Evolutionary conservation across 1,284 basidiomycete genomes (phyloP), one percentile per base, ranked within the genome.

Genomic region (Takashimella tepidaria): DNA sequence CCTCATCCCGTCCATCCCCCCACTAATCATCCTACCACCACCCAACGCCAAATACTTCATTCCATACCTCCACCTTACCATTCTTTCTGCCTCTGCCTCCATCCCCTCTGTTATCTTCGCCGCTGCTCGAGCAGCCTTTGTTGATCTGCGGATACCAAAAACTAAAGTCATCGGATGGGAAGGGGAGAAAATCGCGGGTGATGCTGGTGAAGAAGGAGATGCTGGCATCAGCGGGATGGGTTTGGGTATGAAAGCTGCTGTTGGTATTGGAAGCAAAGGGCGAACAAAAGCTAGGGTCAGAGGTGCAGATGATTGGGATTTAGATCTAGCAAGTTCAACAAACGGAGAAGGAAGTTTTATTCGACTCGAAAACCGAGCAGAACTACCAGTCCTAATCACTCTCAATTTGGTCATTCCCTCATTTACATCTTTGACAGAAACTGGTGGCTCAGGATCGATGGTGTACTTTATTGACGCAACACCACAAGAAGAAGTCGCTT

Each of bases 281-380:
- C 67, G 61, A 48, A 61, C 58, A 1, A 58, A 54, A 23, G 57
- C 60, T 19, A 49, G 64, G 1, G 62, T 60, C 0, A 57, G 61
- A n/a, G 70, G 70, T 3, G 68, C 60, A 2, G 75, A 76, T 45
- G 73, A 75, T 49, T 76, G 75, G 75, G 75, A 76, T 57, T 48
- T 76, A 51, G 72, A 70, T 50, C 41, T 56, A 55, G 10, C 31
- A 37, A 8, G 10, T 8, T 50, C 45, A 4, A 51, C 48, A 23
- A 49, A 45, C 12, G 57, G 52, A 3, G 62, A 61, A n/a, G 67
- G 56, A 4, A 68, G 64, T 19, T 45, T 57, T 3, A 54, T 57
- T 26, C 51, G 26, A n/a, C 31, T 71, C 46, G 26, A 60, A n/a
- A 60, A 57, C 1, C 59, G 73, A 47, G 64, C 70, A 21, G 53